These are phyloP conservation scores for Penicillium sp. DNA, from an alignment of 2,329 filamentous ascomycete genomes.

Conservation along the genomic window DNA sequence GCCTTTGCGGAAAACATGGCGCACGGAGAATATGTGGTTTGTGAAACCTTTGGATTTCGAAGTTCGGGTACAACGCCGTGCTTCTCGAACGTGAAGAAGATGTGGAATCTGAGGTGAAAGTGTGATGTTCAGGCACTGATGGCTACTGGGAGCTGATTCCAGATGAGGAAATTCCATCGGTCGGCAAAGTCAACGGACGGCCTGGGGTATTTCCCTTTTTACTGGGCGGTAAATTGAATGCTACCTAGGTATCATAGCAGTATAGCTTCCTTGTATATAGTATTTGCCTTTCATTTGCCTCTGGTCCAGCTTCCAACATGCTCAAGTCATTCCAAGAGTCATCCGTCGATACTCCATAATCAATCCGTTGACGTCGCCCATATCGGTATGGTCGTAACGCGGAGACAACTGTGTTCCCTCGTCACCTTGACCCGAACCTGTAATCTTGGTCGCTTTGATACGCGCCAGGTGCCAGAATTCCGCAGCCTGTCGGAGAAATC, in stretches of 20 bases:
- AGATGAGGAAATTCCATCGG: no score
- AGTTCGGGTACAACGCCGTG: constrained; percentile 27
- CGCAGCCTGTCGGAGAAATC: constrained; percentile 26
- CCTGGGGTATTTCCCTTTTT: no score
- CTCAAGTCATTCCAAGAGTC: constrained; percentile 17
- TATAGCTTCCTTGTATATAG: no score
- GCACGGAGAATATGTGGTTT: constrained; percentile 46
- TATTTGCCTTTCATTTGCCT: no score
- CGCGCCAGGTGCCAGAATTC: constrained; percentile 32
- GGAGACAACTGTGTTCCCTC: not conserved
- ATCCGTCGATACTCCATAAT: constrained; percentile 28
- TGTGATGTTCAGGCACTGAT: no score
- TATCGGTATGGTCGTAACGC: constrained; percentile 27
- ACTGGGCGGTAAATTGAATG: no score
- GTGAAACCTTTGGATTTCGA: constrained; percentile 46
- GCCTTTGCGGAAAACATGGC: constrained; percentile 29
- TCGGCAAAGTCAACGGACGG: no score
- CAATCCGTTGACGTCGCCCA: constrained; percentile 26
- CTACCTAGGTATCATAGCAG: no score
- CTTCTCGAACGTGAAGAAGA: no score
- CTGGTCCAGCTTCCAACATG: not conserved
- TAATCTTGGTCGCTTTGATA: constrained; percentile 21
- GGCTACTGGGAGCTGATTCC: no score
- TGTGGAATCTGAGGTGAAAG: not conserved
- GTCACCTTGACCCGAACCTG: constrained; percentile 1